These are phyloP conservation scores for Epichloe sp. DNA, from an alignment of 2,329 filamentous ascomycete genomes.

Conservation along the genomic window DNA sequence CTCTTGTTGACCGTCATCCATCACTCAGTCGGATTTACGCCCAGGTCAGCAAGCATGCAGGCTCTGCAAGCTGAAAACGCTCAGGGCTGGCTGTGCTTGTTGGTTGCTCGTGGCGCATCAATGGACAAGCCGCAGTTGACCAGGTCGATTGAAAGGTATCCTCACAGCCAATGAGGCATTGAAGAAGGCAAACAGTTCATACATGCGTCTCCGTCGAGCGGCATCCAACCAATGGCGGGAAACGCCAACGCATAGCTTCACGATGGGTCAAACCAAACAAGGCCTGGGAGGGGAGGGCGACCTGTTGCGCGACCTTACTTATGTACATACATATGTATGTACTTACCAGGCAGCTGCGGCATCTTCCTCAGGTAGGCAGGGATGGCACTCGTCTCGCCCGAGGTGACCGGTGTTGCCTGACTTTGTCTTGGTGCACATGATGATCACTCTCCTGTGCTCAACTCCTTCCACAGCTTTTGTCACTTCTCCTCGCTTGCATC, in stretches of 20 bases:
- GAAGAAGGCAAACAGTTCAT: not conserved
- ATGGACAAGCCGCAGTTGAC: not conserved
- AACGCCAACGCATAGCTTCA: conserved; percentile 2
- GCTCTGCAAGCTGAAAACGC: too few relatives aligned
- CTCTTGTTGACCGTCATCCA: not conserved
- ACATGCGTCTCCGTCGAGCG: not conserved
- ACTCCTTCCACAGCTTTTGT: not conserved
- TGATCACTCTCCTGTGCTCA: not conserved
- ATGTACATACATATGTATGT: too few relatives aligned
- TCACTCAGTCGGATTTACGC: too few relatives aligned
- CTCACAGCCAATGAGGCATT: not conserved
- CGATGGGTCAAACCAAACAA: not conserved
- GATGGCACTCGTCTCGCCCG: not conserved
- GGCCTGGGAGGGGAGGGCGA: not conserved
- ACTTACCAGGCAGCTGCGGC: not conserved
- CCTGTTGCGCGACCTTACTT: not conserved
- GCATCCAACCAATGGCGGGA: not conserved
- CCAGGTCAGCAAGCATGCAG: too few relatives aligned
- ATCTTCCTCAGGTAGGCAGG: not conserved
- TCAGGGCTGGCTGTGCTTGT: too few relatives aligned
- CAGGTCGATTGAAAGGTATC: not conserved
- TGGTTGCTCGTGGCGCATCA: too few relatives aligned
- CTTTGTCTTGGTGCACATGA: too few relatives aligned
- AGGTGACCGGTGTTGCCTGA: not conserved
- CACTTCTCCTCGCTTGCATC: not conserved